These are phyloP conservation scores for Pythium volutum DNA, from an alignment of 352 stramenopile genomes.

Conservation along the genomic window DNA sequence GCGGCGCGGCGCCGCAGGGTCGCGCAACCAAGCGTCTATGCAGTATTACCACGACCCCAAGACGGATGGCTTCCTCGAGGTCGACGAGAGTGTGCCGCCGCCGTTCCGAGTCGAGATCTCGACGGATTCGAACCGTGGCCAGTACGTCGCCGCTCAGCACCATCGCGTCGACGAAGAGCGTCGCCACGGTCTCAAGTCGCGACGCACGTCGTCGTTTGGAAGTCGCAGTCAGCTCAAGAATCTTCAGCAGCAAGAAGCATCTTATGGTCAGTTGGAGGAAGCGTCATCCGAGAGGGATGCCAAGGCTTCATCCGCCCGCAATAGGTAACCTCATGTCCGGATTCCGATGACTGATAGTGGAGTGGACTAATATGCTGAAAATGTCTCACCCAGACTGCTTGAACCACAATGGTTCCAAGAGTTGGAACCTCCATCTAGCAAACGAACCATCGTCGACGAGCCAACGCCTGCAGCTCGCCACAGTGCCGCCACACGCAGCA, in stretches of 20 bases:
- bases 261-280: neutral
- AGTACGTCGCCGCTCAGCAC: constrained; percentile 19
- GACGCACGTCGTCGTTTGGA: constrained; percentile 41
- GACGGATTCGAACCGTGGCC: constrained; percentile 33
- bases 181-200: constrained; percentile 25
- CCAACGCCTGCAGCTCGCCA: neutral
- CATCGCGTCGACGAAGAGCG: constrained; percentile 11
- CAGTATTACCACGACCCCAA: constrained; percentile 63
- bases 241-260: constrained; percentile 4
- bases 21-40: constrained; percentile 38
- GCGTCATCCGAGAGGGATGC: neutral
- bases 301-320: neutral
- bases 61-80: constrained; percentile 72
- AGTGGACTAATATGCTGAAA: neutral
- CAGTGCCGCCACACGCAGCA: neutral
- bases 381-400: neutral
- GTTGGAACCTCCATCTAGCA: neutral
- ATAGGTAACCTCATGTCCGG: neutral
- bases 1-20: constrained; percentile 41
- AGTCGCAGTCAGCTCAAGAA: constrained; percentile 38
- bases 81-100: constrained; percentile 74
- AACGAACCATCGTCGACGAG: neutral
- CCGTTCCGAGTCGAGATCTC: constrained; percentile 83
- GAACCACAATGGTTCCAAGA: constrained; percentile 14
- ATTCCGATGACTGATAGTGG: too few species aligned